Percentiles rank a stretch among this genome's conserved stretches.
Evolutionary conservation across 2,329 filamentous ascomycete genomes (phyloP).

Genomic region (Trichocomaceae sp.): DNA sequence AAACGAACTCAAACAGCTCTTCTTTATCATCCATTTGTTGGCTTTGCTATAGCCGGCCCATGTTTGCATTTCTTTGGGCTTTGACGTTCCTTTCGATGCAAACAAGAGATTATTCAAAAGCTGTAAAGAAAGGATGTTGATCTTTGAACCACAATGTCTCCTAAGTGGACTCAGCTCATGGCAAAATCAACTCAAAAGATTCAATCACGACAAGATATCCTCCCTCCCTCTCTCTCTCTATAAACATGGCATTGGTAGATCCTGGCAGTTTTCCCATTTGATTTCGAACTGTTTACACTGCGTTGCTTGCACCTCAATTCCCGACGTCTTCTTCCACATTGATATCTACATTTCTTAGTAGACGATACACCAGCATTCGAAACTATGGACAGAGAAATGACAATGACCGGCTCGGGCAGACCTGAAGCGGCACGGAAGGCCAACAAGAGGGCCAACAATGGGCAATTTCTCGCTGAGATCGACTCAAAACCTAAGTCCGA

Average conservation of each 20-base stretch:
- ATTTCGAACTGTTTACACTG: not conserved
- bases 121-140: not conserved
- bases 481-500: conserved; percentile 1
- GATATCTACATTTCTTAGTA: conserved; percentile 1
- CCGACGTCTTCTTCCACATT: not conserved
- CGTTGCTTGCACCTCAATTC: not conserved
- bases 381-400: not conserved
- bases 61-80: not conserved
- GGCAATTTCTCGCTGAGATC: conserved; percentile 1
- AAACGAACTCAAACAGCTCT: not conserved
- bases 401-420: not conserved
- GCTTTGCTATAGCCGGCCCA: not conserved
- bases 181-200: not conserved
- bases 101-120: not conserved
- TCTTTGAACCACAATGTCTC: no score
- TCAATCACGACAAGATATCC: not conserved
- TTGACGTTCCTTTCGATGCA: not conserved
- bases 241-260: not conserved
- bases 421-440: not conserved
- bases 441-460: not conserved
- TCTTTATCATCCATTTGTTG: not conserved
- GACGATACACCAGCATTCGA: not conserved
- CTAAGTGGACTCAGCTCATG: not conserved
- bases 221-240: not conserved
- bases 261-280: not conserved